A percentile compares a stretch with the other conserved stretches of the same genome.
These are phyloP conservation scores for Phytophthora boehmeriae DNA, from an alignment of 352 stramenopile species.

Conservation along the genomic window DNA sequence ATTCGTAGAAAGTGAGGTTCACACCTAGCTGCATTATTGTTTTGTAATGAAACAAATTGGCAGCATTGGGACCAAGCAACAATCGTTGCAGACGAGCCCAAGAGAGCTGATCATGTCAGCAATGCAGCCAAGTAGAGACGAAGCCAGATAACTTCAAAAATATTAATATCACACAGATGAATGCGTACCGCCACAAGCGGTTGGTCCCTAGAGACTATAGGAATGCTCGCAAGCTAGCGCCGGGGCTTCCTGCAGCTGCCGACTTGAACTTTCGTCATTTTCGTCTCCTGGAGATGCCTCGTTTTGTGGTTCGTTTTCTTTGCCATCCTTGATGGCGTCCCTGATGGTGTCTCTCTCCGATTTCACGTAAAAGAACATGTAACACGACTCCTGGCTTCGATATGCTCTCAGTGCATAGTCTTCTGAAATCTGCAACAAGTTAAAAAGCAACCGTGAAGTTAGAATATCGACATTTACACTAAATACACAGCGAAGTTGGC, in stretches of 20 bases:
- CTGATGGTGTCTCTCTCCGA: conserved; percentile 24
- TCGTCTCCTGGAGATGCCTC: conserved; percentile 17
- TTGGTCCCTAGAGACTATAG: conserved; percentile 26
- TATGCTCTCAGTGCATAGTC: conserved; percentile 76
- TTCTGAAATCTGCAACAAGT: conserved; percentile 62
- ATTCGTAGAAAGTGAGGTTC: too few relatives aligned
- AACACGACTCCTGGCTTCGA: conserved; percentile 84
- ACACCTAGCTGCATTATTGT: too few relatives aligned
- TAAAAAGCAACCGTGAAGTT: not conserved
- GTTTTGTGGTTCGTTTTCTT: conserved; percentile 67
- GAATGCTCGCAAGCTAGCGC: conserved; percentile 35
- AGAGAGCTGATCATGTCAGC: not conserved
- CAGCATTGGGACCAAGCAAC: not conserved
- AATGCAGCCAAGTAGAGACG: conserved; percentile 4
- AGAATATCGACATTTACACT: not conserved
- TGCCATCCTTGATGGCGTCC: conserved; percentile 44
- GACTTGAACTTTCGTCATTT: conserved; percentile 28
- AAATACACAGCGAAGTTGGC: not conserved
- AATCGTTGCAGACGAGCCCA: not conserved
- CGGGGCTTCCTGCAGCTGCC: conserved; percentile 19
- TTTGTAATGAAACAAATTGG: not conserved
- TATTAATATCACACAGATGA: conserved; percentile 35
- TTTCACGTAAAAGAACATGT: conserved; percentile 89
- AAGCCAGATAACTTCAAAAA: conserved; percentile 30
- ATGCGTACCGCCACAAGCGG: not conserved